phyloP scores from a whole-genome alignment of 2,329 filamentous ascomycete genomes.

The Mariannaea sp. region DNA sequence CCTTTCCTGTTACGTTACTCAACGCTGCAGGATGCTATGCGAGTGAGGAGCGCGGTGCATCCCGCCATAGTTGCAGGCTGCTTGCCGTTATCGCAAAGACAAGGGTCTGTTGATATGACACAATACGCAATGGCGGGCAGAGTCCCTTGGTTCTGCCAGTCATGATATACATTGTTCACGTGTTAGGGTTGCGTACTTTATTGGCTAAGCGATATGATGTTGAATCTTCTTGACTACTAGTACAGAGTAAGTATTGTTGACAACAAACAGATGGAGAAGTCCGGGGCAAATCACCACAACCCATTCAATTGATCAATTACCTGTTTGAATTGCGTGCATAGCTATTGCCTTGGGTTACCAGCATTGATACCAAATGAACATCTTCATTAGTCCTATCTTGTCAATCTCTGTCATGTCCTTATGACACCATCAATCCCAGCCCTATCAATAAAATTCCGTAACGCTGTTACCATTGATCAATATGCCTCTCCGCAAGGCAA shows the following conservation, averaged over 20 bases:
- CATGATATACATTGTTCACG: no score
- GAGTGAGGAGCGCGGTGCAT: slow-evolving; percentile 3
- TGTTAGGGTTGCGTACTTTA: not conserved
- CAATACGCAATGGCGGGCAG: no score
- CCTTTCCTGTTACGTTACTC: not conserved
- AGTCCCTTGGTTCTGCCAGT: no score
- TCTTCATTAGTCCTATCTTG: no score
- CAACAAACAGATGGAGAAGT: no score
- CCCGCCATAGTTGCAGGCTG: not conserved
- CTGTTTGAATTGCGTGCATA: slow-evolving; percentile 3
- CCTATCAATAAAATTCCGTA: slow-evolving; percentile 7
- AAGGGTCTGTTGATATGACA: not conserved
- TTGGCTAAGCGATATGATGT: not conserved
- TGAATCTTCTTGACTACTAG: not conserved
- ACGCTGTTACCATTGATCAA: slow-evolving; percentile 10
- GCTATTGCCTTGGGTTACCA: not conserved
- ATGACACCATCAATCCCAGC: slow-evolving; percentile 11
- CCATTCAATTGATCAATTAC: no score
- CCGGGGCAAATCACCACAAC: no score
- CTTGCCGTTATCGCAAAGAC: not conserved
- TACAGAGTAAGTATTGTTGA: no score
- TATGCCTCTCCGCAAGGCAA: slow-evolving; percentile 1
- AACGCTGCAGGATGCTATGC: not conserved
- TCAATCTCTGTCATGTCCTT: no score
- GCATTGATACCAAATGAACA: no score